Base-by-base conservation (phyloP, 305 asterid genomes). In the Plantago lanceolata region DNA sequence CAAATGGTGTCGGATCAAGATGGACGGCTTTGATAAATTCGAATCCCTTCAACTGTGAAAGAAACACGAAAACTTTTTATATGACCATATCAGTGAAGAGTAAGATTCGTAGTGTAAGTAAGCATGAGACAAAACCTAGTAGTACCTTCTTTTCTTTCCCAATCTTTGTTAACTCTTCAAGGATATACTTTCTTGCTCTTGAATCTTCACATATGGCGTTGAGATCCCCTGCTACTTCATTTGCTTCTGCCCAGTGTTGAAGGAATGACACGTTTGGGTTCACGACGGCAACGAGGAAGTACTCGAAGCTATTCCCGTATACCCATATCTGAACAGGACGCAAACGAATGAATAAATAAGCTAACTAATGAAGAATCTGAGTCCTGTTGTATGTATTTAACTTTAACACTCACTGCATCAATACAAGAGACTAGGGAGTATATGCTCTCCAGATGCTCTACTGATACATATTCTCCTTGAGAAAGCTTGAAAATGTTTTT, bases 401-500 rank as follows among this genome's bases (percentile, higher is more conserved):
- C 13, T 37, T 35, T 50, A 65, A 48, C 61, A 61, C 86, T 14
- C 57, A 89, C 97, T 54, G 88, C 64, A 8, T 89, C 94, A 40
- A 87, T 65, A 59, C 74, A 59, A 48, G 80, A 53, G 43, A 84
- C 69, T 45, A 83, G 81, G 47, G 88, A 82, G 74, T 86, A 89
- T 58, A 84, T 69, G 73, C 79, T 82, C 74, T 87, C 97, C 33
- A 89, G 82, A 66, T 89, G 74, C 62, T 89, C 97, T 28, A 87
- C 94, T 1, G 97, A 81, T 61, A 89, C 81, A 19, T 89, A 89
- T 67, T 89, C 97, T 63, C 97, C 97, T 68, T 89, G 95, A 14
- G 96, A 89, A 66, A 89, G 97, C 80, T 89, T 89, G 82, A 89
- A 89, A 43, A 87, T 89, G 74, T 89, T 89, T 66, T 89, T 89